These are phyloP conservation scores for Populus hybrid DNA, from an alignment of 441 rosid species.

Conservation along the genomic window DNA sequence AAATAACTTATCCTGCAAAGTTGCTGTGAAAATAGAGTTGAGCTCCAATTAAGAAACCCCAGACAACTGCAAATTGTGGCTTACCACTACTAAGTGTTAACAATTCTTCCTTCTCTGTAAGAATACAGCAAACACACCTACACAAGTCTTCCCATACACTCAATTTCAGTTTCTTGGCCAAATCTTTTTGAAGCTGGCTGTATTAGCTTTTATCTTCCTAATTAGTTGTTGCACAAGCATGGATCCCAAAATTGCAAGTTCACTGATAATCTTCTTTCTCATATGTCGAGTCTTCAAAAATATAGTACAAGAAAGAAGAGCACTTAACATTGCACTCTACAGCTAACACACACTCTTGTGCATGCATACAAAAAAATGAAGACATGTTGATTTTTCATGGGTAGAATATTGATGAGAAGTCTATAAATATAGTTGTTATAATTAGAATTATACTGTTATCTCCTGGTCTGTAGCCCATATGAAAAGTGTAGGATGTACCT, in stretches of 20 bases:
- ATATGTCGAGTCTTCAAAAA: too few species aligned
- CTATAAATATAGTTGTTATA: too few species aligned
- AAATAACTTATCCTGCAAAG: neutral
- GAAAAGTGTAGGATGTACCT: too few species aligned
- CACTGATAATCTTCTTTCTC: too few species aligned
- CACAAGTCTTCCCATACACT: neutral
- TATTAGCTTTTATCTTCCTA: neutral
- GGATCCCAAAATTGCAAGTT: neutral
- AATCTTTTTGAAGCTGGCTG: neutral
- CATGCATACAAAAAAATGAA: too few species aligned
- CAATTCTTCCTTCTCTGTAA: neutral
- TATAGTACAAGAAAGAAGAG: too few species aligned
- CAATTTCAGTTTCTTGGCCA: neutral
- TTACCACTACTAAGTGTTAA: neutral
- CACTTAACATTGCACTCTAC: too few species aligned
- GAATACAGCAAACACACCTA: neutral
- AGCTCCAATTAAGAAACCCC: neutral
- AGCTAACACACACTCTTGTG: too few species aligned
- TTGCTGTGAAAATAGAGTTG: neutral
- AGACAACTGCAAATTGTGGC: neutral
- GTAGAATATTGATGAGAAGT: too few species aligned
- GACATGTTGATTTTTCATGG: too few species aligned
- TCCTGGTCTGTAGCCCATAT: too few species aligned
- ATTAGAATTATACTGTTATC: too few species aligned
- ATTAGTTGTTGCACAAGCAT: neutral